Base-by-base conservation (phyloP, 116 monocot species). In the Zostera marina region DNA sequence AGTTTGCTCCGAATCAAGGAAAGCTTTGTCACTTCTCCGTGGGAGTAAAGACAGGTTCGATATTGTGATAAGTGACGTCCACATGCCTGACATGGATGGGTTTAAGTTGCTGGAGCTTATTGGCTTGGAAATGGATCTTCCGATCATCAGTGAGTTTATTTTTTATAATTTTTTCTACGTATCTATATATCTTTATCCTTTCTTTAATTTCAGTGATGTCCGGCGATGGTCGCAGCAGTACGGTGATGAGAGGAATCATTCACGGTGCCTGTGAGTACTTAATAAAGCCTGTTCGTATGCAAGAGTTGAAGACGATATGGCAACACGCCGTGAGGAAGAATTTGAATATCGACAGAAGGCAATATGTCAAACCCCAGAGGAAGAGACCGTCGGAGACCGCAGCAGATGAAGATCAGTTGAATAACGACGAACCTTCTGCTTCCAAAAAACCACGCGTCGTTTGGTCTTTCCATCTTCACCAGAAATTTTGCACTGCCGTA, bases 71-170 rank as follows among this genome's bases (percentile, higher is more conserved):
- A 74, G 73, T 65, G 74, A 74, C 32, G 74, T 74, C 46, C 74
- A 69, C 41, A 74, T 74, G 74, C 69, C 74, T 59, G 74, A 69
- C 44, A 69, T 74, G 74, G 64, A 74, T 69, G 74, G 74, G 4
- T 74, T 68, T 25, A 65, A 61, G 44, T 58, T 65, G 2, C 70
- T 70, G 16, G 75, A 75, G 61, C 65, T 55, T 47, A 64, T 75
- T 54, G 74, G 69, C 19, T 60, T 68, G 23, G 74, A 74, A 55
- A 74, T 74, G 74, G 74, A 69, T 63, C 74, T 74, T 64, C 74
- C 74, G 39, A 64, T 74, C 12, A 74, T 74, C 43, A 74, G 74
- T 74, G 56, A 70, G 75, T 57, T 48, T 20, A 21, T 63, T 52
- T 16, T 12, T 21, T 55, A 2, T 16, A 9, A 39, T 9, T 41